These are phyloP conservation scores for Exophiala oligosperma DNA, from an alignment of 2,329 filamentous ascomycete genomes.

Conservation along the genomic window DNA sequence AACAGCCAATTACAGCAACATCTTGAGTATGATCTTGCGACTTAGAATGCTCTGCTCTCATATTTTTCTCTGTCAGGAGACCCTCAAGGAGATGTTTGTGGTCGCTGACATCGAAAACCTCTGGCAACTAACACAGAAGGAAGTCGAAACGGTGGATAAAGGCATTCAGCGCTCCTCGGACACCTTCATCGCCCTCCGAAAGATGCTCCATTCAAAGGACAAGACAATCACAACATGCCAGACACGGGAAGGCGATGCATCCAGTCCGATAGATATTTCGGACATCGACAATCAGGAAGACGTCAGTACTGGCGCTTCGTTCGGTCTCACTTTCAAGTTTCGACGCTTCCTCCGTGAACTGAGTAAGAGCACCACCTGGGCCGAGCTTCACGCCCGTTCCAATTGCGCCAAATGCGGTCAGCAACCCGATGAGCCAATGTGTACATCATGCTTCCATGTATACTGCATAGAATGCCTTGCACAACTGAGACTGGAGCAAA, in stretches of 20 bases:
- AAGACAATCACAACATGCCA: constrained; percentile 15
- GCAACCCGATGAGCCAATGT: constrained; percentile 40
- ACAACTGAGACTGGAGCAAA: constrained; percentile 29
- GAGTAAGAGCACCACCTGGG: constrained; percentile 11
- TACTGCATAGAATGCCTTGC: constrained; percentile 55
- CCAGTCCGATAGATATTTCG: background rate
- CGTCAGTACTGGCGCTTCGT: constrained; percentile 1
- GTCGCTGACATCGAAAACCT: constrained; percentile 48
- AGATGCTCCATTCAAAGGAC: constrained; percentile 10
- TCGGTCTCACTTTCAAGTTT: constrained; percentile 20
- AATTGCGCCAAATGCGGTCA: constrained; percentile 38
- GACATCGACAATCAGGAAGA: background rate
- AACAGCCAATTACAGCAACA: constrained; percentile 37
- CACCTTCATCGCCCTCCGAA: constrained; percentile 33
- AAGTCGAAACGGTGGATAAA: constrained; percentile 18
- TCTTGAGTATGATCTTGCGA: constrained; percentile 49
- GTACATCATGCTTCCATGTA: constrained; percentile 57
- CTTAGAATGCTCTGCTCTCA: constrained; percentile 55
- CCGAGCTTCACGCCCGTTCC: constrained; percentile 30
- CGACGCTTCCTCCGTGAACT: constrained; percentile 22
- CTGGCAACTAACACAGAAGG: constrained; percentile 32
- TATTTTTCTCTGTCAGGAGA: constrained; percentile 48
- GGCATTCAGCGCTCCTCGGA: constrained; percentile 29
- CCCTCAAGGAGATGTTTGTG: constrained; percentile 47
- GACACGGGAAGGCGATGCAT: background rate